A percentile compares a stretch with the other conserved stretches of the same genome.
phyloP scores from a whole-genome alignment of 1,284 basidiomycete genomes.

The Pseudozyma pruni region DNA sequence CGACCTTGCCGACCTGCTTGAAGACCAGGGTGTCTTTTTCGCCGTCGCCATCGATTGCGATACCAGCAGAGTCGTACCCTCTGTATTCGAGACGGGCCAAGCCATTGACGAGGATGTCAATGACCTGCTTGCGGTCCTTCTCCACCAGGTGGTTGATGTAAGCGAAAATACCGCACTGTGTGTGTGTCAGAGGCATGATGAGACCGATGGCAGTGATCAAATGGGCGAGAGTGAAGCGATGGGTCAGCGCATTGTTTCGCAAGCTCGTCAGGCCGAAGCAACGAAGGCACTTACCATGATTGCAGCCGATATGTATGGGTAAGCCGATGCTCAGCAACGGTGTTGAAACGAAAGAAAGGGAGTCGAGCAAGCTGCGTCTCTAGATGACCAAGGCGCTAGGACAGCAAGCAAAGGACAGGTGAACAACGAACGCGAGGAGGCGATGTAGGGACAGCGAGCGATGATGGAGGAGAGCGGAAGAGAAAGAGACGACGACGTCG shows the following conservation, averaged over 20 bases:
- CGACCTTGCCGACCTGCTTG: constrained; percentile 99
- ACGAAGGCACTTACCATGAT: constrained; percentile 33
- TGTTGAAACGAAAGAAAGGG: constrained; percentile 10
- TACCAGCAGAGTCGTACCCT: constrained; percentile 93
- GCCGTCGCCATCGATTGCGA: constrained; percentile 93
- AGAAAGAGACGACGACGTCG: constrained; percentile 9
- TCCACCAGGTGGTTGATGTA: constrained; percentile 68
- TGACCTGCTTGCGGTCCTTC: constrained; percentile 86
- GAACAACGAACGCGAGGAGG: constrained; percentile 7
- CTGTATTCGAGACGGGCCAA: constrained; percentile 96
- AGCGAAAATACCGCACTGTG: constrained; percentile 67
- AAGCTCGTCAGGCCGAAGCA: background rate
- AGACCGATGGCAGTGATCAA: background rate
- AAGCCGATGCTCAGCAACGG: constrained; percentile 39
- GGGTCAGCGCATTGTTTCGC: background rate
- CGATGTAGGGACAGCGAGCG: constrained; percentile 9
- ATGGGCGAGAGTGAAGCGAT: background rate
- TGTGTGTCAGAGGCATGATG: no score
- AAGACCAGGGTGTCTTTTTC: constrained; percentile 81
- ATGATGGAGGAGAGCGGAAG: constrained; percentile 14
- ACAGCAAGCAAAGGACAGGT: constrained; percentile 2
- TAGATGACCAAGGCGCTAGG: constrained; percentile 13
- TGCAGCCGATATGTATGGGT: constrained; percentile 16
- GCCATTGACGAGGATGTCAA: constrained; percentile 91
- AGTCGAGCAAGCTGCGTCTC: constrained; percentile 30